Percentiles rank a stretch among this genome's conserved stretches.
Conservation (phyloP, 73 alveolate species). For the Paraurostyla sp. region DNA sequence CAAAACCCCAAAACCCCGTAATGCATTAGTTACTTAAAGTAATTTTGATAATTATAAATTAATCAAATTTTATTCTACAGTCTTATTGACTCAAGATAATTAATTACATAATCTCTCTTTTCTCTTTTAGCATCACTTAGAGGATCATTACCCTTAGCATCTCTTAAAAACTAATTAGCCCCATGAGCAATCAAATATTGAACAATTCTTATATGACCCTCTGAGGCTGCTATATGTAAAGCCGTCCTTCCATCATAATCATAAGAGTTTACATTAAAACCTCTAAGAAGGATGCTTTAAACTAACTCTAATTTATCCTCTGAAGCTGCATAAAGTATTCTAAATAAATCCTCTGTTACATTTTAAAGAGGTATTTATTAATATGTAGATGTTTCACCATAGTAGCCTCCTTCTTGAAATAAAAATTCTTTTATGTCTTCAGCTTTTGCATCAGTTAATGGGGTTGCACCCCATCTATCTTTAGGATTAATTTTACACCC, state of each 20-base stretch:
- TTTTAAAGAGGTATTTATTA: neutral
- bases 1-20: no score
- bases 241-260: conserved; percentile 61
- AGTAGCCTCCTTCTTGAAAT: neutral
- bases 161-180: neutral
- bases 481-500: conserved; percentile 45
- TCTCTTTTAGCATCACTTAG: conserved; percentile 36
- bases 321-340: conserved; percentile 28
- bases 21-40: no score
- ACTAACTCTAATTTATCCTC: conserved; percentile 18
- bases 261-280: conserved; percentile 10
- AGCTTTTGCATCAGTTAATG: conserved; percentile 57
- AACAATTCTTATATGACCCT: conserved; percentile 40
- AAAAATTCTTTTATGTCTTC: conserved; percentile 28
- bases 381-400: neutral
- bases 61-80: neutral
- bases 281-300: neutral
- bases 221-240: conserved; percentile 41
- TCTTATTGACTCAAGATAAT: neutral
- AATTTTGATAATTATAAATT: no score
- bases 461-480: conserved; percentile 77
- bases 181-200: conserved; percentile 43
- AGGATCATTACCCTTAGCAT: conserved; percentile 15
- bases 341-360: neutral
- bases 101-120: neutral